Evolutionary conservation across 2,329 filamentous ascomycete species (phyloP).

Genomic region (Colletotrichum viniferum): DNA sequence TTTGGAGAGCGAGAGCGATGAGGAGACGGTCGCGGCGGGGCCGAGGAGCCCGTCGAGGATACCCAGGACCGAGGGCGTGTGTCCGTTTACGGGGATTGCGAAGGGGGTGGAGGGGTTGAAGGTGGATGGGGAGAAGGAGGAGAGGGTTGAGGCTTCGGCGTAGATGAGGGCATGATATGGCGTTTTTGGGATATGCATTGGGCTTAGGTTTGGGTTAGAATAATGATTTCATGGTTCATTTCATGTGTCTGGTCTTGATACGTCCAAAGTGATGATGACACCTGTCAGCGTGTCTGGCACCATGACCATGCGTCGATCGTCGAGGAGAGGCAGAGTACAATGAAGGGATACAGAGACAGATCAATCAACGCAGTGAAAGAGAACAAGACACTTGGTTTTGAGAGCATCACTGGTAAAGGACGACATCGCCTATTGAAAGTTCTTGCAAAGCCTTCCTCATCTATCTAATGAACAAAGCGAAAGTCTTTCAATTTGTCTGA

Average conservation of each 20-base stretch:
- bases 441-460: not conserved
- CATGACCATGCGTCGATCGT: no score
- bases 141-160: not conserved
- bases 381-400: accelerated
- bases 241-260: not conserved
- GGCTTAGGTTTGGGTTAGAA: not conserved
- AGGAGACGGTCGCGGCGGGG: slow-evolving; percentile 4
- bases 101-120: slow-evolving; percentile 1
- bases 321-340: not conserved
- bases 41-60: slow-evolving; percentile 17
- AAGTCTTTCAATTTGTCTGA: not conserved
- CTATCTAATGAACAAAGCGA: not conserved
- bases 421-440: accelerated
- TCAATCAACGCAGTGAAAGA: not conserved
- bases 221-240: not conserved
- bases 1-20: slow-evolving; percentile 45
- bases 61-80: slow-evolving; percentile 21
- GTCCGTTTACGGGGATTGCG: slow-evolving; percentile 29
- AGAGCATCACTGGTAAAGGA: not conserved
- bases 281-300: not conserved
- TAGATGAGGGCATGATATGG: not conserved
- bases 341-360: accelerated
- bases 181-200: not conserved
- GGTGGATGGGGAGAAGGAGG: not conserved
- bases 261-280: accelerated